Base-by-base conservation (phyloP, 2,329 filamentous ascomycete genomes). In the Ophiosphaerella herpotricha region DNA sequence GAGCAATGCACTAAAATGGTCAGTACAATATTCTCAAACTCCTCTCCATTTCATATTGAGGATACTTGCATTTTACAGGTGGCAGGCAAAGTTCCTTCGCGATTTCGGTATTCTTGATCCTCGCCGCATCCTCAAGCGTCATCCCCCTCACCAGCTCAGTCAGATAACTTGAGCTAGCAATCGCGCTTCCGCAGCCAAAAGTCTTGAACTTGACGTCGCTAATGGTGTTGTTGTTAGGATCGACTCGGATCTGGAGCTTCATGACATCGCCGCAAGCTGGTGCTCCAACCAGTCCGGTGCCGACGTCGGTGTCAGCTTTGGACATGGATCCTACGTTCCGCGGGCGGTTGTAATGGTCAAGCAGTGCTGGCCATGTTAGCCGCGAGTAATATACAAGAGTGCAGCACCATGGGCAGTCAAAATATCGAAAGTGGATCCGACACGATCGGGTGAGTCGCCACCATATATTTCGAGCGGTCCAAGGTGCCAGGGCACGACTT, bases 171-270 rank as follows among this genome's bases (percentile, higher is more conserved):
- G 89, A 95, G 58, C 89, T 93, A 37, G 94, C 94, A 75, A 99
- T 99, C 59, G 94, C 94, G 26, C 87, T 91, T 47, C 92, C 92
- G 74, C 92, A 97, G 43, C 92, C 92, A 71, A 97, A 97, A 0
- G 92, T 97, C 86, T 97, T 97, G 85, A 97, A 97, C 78, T 95
- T 94, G 73, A 96, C 92, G 66, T 97, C 93, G 65, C 86, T 87
- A 72, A 97, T 97, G 63, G 86, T 93, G 74, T 94, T 90, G 67
- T 86, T 90, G 64, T 88, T 82, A 58, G 90, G 89, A 77, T 97
- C 91, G 66, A 97, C 92, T 51, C 90, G 87, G 76, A 96, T 96
- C 79, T 95, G 90, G 31, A 96, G 82, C 76, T 94, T 94, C 89
- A 96, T 95, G 54, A 96, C 91, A 74, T 96, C 91, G 75, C 91